Percentiles rank a stretch among this genome's conserved stretches.
Conservation (phyloP, 495 filamentous ascomycete species). For the Physcia stellaris region DNA sequence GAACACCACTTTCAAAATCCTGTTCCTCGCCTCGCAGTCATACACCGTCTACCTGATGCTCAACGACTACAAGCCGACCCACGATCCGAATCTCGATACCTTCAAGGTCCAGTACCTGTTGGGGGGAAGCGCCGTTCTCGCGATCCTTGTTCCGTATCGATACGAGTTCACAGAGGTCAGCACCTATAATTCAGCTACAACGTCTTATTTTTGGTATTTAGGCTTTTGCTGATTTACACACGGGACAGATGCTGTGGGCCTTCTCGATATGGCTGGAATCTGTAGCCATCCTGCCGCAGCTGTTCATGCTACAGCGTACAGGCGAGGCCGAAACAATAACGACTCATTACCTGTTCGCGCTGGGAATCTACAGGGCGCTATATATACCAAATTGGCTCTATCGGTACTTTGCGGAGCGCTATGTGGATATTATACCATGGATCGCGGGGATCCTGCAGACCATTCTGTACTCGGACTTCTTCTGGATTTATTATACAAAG, state of each 20-base stretch:
- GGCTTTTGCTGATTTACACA: too few relatives aligned
- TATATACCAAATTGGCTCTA: slow-evolving; percentile 99
- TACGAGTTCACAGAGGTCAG: slow-evolving; percentile 54
- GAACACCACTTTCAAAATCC: slow-evolving; percentile 88
- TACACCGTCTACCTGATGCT: slow-evolving; percentile 97
- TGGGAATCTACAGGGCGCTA: slow-evolving; percentile 78
- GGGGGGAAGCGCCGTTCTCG: slow-evolving; percentile 61
- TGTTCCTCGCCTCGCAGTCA: slow-evolving; percentile 77
- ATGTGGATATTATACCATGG: slow-evolving; percentile 71
- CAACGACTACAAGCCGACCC: slow-evolving; percentile 86
- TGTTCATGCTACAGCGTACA: slow-evolving; percentile 95
- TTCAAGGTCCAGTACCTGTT: slow-evolving; percentile 92
- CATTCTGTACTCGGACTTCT: slow-evolving; percentile 93
- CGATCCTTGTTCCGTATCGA: slow-evolving; percentile 67
- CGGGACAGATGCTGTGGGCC: slow-evolving; percentile 77
- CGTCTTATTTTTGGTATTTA: too few relatives aligned
- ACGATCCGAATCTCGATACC: slow-evolving; percentile 89
- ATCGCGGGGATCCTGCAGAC: slow-evolving; percentile 86
- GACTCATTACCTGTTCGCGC: slow-evolving; percentile 93
- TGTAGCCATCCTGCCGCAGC: slow-evolving; percentile 89
- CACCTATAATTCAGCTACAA: too few relatives aligned
- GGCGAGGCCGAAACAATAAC: slow-evolving; percentile 98
- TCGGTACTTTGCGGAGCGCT: slow-evolving; percentile 61
- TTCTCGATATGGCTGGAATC: slow-evolving; percentile 97
- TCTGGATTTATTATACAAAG: slow-evolving; percentile 98